These are phyloP conservation scores for Paramecium biaurelia DNA, from an alignment of 73 alveolate species.

Conservation along the genomic window DNA sequence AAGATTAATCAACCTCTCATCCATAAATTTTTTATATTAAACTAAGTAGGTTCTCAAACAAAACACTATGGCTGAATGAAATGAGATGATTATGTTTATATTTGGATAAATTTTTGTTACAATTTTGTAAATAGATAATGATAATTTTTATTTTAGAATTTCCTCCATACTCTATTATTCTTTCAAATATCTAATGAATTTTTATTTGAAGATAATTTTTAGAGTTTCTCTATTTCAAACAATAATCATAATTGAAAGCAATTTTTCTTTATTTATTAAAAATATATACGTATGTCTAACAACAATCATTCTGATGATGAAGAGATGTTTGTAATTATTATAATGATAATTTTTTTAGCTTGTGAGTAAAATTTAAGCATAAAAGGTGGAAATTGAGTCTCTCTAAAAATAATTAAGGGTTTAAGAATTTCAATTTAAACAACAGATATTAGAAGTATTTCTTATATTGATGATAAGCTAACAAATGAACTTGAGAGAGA, in stretches of 20 bases:
- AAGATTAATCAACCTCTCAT: too few species aligned
- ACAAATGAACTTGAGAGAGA: constrained; percentile 26
- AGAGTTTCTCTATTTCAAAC: neutral
- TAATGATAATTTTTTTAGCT: neutral
- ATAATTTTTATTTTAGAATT: too few species aligned
- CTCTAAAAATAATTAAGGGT: neutral
- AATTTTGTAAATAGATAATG: too few species aligned
- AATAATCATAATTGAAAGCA: neutral
- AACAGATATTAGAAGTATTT: neutral
- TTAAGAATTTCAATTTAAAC: constrained; percentile 11
- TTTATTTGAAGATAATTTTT: neutral
- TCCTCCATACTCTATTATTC: neutral
- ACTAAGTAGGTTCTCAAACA: too few species aligned
- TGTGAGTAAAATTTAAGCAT: neutral
- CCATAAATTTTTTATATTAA: too few species aligned
- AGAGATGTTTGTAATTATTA: neutral
- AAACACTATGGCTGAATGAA: too few species aligned
- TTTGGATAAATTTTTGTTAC: too few species aligned
- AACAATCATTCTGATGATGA: constrained; percentile 26
- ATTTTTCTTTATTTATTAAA: neutral
- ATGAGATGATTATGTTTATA: too few species aligned
- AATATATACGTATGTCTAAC: neutral
- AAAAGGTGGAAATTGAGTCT: constrained; percentile 15
- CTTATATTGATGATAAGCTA: neutral
- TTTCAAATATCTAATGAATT: neutral